These are phyloP conservation scores for Trichoderma sp. DNA, from an alignment of 2,329 filamentous ascomycete genomes.

Conservation along the genomic window DNA sequence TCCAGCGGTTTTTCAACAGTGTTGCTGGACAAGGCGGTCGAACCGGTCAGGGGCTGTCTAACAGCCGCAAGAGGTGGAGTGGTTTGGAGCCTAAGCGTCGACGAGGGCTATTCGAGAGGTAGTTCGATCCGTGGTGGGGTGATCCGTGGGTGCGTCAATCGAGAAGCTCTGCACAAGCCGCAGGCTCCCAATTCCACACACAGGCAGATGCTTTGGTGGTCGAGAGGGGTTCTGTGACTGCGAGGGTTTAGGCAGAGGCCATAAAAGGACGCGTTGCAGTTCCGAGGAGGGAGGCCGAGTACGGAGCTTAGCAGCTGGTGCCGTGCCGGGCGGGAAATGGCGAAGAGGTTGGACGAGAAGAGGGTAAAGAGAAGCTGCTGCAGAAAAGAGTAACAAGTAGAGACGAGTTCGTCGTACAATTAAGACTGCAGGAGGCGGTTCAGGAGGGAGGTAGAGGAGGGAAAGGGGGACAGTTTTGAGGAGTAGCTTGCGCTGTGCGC, in stretches of 20 bases:
- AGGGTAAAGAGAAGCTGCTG: not conserved
- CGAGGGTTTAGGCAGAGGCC: not conserved
- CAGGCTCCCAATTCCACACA: not conserved
- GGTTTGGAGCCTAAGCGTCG: not conserved
- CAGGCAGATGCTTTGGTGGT: not conserved
- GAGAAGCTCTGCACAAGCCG: slow-evolving; percentile 8
- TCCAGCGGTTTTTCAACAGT: slow-evolving; percentile 36
- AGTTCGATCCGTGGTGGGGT: not conserved
- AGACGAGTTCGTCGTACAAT: not conserved
- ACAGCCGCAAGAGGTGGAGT: slow-evolving; percentile 11
- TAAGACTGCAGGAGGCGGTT: not conserved
- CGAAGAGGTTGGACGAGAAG: slow-evolving; percentile 1
- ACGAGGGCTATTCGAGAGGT: slow-evolving; percentile 1
- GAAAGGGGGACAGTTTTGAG: slow-evolving; percentile 15
- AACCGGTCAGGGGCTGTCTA: not conserved
- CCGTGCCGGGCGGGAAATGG: slow-evolving; percentile 5
- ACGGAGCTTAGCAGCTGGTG: slow-evolving; percentile 21
- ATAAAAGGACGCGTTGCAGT: slow-evolving; percentile 25
- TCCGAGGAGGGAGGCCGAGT: slow-evolving; percentile 12
- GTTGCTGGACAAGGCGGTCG: slow-evolving; percentile 12
- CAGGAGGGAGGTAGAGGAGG: not conserved
- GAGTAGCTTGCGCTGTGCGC: slow-evolving; percentile 9
- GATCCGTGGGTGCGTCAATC: slow-evolving; percentile 10
- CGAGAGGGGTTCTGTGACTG: not conserved
- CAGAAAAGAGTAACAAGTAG: not conserved